phyloP scores from a whole-genome alignment of 805 yeast genomes.

The Yarrowia osloensis region DNA sequence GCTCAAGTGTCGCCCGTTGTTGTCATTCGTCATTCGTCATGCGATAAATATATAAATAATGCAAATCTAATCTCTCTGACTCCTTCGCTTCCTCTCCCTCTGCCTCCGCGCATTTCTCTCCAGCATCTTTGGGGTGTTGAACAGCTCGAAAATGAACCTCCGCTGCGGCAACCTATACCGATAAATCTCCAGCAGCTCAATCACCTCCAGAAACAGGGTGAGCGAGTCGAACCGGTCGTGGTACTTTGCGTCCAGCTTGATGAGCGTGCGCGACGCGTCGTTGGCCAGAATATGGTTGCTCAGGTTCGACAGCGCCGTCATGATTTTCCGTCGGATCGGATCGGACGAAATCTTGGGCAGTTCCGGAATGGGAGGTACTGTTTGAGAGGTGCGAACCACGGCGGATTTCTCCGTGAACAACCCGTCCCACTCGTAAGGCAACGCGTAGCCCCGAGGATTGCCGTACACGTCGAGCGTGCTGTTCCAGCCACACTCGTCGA shows the following conservation, averaged over 20 bases:
- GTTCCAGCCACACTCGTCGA: slow-evolving; percentile 80
- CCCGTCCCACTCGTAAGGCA: slow-evolving; percentile 44
- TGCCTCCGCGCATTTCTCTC: slow-evolving; percentile 49
- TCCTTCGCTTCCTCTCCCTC: slow-evolving; percentile 33
- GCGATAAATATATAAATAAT: slow-evolving; percentile 29
- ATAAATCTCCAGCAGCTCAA: slow-evolving; percentile 56
- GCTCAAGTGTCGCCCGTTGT: neutral
- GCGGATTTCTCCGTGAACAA: neutral
- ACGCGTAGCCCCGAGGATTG: slow-evolving; percentile 46
- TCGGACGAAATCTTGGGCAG: slow-evolving; percentile 31
- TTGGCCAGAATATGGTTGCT: slow-evolving; percentile 57
- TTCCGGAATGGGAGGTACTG: slow-evolving; percentile 12
- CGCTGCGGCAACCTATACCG: slow-evolving; percentile 64
- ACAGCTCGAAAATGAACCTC: slow-evolving; percentile 64
- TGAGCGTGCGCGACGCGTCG: slow-evolving; percentile 59
- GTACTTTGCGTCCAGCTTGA: slow-evolving; percentile 52
- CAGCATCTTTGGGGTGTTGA: slow-evolving; percentile 55
- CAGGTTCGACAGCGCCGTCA: slow-evolving; percentile 51
- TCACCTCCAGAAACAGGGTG: slow-evolving; percentile 55
- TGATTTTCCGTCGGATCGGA: slow-evolving; percentile 35
- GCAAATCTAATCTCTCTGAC: slow-evolving; percentile 15
- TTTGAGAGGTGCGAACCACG: neutral
- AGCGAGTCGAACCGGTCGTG: slow-evolving; percentile 59
- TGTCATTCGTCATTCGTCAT: neutral
- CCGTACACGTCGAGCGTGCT: slow-evolving; percentile 50